These are phyloP conservation scores for Polymyxa betae DNA, from an alignment of 208 protist species.

Conservation along the genomic window DNA sequence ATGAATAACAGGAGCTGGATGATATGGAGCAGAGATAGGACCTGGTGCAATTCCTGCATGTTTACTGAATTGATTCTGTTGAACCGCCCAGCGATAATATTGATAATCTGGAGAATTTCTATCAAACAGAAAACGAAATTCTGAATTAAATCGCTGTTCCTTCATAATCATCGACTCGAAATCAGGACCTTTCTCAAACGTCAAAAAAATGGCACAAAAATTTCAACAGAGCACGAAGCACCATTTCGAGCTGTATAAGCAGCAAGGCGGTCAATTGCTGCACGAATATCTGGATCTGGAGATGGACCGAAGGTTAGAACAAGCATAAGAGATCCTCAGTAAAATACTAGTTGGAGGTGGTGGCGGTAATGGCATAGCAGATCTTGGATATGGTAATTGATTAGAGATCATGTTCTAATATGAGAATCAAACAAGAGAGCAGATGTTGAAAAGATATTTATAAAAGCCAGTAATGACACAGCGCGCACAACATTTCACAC, in stretches of 20 bases:
- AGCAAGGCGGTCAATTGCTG: not conserved
- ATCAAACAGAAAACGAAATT: slow-evolving; percentile 36
- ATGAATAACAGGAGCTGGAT: too few relatives aligned
- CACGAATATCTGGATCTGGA: not conserved
- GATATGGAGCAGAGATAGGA: too few relatives aligned
- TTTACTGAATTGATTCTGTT: too few relatives aligned
- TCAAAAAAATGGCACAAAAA: not conserved
- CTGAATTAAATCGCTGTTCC: slow-evolving; percentile 45
- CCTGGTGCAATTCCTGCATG: too few relatives aligned
- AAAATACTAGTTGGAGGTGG: not conserved
- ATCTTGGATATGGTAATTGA: too few relatives aligned
- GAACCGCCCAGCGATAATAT: not conserved
- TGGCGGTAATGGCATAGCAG: too few relatives aligned
- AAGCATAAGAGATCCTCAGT: not conserved
- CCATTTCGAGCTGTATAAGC: slow-evolving; percentile 17
- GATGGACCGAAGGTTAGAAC: not conserved
- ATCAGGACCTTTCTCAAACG: not conserved
- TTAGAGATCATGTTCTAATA: too few relatives aligned
- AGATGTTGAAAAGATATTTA: too few relatives aligned
- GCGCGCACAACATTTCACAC: too few relatives aligned
- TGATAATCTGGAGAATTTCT: not conserved
- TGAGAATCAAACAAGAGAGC: too few relatives aligned
- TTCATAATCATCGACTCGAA: slow-evolving; percentile 41
- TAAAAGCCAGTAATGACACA: too few relatives aligned
- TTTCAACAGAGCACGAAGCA: not conserved